Evolutionary conservation across 371 early-diverging fungal species (phyloP), one percentile per base, ranked within the genome.

Genomic region (Mortierella sp.): DNA sequence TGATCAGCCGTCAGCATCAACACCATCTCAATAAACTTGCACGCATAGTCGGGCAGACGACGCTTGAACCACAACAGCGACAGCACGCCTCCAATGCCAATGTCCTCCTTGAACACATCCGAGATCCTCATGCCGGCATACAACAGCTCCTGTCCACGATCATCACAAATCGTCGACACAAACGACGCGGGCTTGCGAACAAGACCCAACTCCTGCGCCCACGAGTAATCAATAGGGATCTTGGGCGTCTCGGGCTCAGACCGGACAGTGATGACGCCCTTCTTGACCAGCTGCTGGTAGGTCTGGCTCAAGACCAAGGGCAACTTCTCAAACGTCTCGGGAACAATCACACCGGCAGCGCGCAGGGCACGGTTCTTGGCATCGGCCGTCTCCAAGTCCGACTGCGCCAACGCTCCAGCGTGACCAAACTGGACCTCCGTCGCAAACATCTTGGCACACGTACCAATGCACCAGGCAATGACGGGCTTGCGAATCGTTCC

Each of bases 1-100:
- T 99, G 99, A 90, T 99, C 99, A 24, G 99, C 99, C 19, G 99
- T 99, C 85, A 99, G 89, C 98, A 99, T 99, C 66, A 99, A 92
- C 31, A 98, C 97, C 99, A 99, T 99, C 87, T 99, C 99, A 75
- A 99, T 97, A 85, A 99, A 99, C 90, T 95, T 94, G 90, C 95
- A 92, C 16, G 98, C 99, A 87, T 97, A 99, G 73, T 89, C 89
- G 22, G 99, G 99, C 79, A 99, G 89, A 61, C 98, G 93, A 69
- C 99, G 93, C 93, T 97, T 97, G 93, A 99, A 99, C 99, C 99
- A 99, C 86, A 99, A 88, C 55, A 99, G 92, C 48, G 95, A 95
- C 69, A 99, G 88, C 13, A 99, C 99, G 74, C 99, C 99, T 83
- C 99, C 99, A 70, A 99, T 95, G 80, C 99, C 99, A 86, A 99